phyloP scores from a whole-genome alignment of 306 rosid genomes.

The Cicer chorassanicum region DNA sequence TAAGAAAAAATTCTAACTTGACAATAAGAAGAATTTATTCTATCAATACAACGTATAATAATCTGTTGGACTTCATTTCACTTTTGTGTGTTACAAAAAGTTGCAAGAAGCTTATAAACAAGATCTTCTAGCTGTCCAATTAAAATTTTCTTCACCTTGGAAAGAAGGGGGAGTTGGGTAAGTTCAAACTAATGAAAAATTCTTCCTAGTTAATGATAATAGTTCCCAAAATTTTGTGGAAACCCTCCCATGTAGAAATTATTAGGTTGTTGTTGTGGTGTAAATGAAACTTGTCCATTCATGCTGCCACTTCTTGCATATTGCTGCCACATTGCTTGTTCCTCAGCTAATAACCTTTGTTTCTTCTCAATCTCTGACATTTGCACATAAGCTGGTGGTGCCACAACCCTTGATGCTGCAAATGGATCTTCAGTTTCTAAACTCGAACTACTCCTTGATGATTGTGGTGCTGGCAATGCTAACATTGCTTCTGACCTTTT shows the following conservation, averaged over 20 bases:
- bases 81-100: not conserved
- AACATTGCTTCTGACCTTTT: conserved; percentile 66
- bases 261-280: conserved; percentile 44
- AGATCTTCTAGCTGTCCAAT: not conserved
- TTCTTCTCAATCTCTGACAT: conserved; percentile 85
- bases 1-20: conserved; percentile 1
- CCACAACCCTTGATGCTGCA: conserved; percentile 70
- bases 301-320: conserved; percentile 71
- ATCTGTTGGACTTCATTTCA: not conserved
- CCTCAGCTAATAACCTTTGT: conserved; percentile 73
- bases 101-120: conserved; percentile 10
- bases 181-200: conserved; percentile 17
- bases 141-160: conserved; percentile 11
- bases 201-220: conserved; percentile 32
- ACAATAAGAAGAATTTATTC: not conserved
- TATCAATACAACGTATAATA: not conserved
- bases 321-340: conserved; percentile 91
- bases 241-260: conserved; percentile 61
- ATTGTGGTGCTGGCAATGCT: conserved; percentile 78
- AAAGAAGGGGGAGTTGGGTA: not conserved
- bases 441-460: not conserved
- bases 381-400: conserved; percentile 85
- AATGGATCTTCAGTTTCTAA: conserved; percentile 62
- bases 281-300: conserved; percentile 62
- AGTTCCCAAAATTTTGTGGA: conserved; percentile 54